Base-by-base conservation (phyloP, 2,329 filamentous ascomycete genomes). In the Beauveria scarabaeidicola region DNA sequence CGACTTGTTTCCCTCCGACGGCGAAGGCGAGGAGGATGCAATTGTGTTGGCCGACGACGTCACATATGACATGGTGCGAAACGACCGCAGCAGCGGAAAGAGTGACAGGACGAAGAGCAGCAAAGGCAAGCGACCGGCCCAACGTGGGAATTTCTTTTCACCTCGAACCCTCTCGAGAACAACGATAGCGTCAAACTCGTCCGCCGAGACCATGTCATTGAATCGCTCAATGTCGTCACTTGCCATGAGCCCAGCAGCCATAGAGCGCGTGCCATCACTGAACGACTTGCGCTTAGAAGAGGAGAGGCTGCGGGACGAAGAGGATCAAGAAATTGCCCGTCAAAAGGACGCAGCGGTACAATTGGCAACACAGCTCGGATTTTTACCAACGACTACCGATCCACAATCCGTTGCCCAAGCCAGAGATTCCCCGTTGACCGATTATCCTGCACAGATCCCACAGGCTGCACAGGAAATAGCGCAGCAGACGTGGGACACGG, bases 11-110 rank as follows among this genome's bases (percentile, higher is more conserved):
- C 91, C 91, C 0, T 96, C 91, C 67, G 91, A 96, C 63, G 84
- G 81, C 51, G 84, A 87, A 67, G 91, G 92, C 57, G 91, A 95
- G 63, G 92, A 96, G 70, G 93, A 97, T 73, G 93, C 93, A 1
- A 84, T 96, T n/a, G 90, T 91, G 13, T 75, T 97, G 19, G 90
- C 93, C 66, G 93, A 97, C 69, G 92, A 97, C 68, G 95, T 97
- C 66, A 90, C 91, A 3, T 86, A 96, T 70, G 85, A 86, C 3
- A 78, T 97, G 62, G 87, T 91, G 62, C 83, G 88, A 56, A 84
- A 88, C 64, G 91, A 91, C 67, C 81, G 82, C 50, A 87, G 86
- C 65, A 91, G 88, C 66, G 70, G 69, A 32, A 69, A 63, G 53
- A 70, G 69, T n/a, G 83, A 81, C 50, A 88, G 81, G 63, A 85